Conservation (phyloP, 2,329 filamentous ascomycete genomes). For the Trichoderma aggressivum region DNA sequence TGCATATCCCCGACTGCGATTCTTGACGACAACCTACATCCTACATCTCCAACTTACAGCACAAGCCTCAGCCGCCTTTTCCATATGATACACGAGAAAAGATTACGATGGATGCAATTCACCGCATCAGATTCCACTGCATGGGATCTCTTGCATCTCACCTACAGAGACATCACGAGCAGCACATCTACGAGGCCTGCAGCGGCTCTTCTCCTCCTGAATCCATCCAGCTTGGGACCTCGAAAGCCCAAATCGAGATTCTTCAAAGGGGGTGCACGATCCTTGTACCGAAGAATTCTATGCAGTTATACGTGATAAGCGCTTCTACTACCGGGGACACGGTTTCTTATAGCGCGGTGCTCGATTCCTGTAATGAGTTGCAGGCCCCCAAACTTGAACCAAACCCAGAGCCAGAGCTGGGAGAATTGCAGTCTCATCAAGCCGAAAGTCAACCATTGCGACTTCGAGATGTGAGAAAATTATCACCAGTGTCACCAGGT, state of each 20-base stretch:
- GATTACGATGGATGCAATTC: fast-evolving
- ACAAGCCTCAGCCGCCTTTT: background rate
- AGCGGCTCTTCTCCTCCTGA: background rate
- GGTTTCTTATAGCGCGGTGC: background rate
- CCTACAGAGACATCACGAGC: background rate
- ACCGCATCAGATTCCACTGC: background rate
- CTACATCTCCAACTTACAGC: background rate
- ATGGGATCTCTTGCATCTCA: background rate
- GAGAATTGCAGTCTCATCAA: background rate
- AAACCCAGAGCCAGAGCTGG: background rate
- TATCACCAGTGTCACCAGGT: background rate
- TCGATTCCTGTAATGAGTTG: background rate
- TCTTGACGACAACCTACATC: background rate
- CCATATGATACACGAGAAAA: background rate
- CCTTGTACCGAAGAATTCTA: background rate
- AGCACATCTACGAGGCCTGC: background rate
- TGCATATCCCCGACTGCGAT: background rate
- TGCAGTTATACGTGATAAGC: background rate
- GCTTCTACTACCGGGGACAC: background rate
- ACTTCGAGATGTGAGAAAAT: background rate
- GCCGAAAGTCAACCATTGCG: background rate
- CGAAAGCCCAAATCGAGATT: background rate
- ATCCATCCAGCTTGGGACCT: too few species aligned
- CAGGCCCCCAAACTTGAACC: background rate
- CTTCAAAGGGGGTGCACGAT: background rate